Evolutionary conservation across 257 asterid genomes (phyloP), one percentile per base, ranked within the genome.

Genomic region (Leonotis leonurus): DNA sequence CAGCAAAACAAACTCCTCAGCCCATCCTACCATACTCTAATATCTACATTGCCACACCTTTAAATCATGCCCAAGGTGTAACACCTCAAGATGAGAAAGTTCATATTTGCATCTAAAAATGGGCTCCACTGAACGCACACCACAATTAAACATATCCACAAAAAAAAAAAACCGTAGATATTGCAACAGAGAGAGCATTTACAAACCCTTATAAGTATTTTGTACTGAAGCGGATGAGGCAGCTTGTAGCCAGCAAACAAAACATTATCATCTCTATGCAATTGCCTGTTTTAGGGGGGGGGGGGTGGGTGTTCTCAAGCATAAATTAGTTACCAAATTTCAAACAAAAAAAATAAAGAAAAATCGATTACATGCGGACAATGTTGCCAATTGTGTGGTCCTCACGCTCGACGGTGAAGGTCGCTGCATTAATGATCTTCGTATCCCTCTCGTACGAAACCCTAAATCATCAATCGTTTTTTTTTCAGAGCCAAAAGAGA

Each of bases 141-240:
- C 18, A 24, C 20, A 18, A 12, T 14, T 43, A 25, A n/a, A 50
- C 21, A 64, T 6, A 41, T 14, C 51, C 35, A n/a, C n/a, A n/a
- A 6, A 2, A 57, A 21, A 11, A 6, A 9, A 64, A 40, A 44
- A 36, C 25, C 2, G 32, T n/a, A 57, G 17, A 6, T 26, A 56
- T 3, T 20, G 21, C 3, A 5, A 43, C 56, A 35, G 56, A 26
- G 52, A 54, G 1, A 56, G 25, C n/a, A 60, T 52, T 40, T 11
- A 83, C 98, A 58, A 26, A 89, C 96, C 92, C 98, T 78, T 10
- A 91, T 62, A 11, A 83, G 60, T n/a, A 91, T 88, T 74, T 88
- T 84, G 84, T 91, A 91, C 86, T 88, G 89, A 35, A 91, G 98
- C n/a, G 98, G 98, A 56, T 91, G 96, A 35, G 96, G 98, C 73